Evolutionary conservation across 2,329 filamentous ascomycete species (phyloP), one percentile per base, ranked within the genome.

Genomic region (Alternaria solani): DNA sequence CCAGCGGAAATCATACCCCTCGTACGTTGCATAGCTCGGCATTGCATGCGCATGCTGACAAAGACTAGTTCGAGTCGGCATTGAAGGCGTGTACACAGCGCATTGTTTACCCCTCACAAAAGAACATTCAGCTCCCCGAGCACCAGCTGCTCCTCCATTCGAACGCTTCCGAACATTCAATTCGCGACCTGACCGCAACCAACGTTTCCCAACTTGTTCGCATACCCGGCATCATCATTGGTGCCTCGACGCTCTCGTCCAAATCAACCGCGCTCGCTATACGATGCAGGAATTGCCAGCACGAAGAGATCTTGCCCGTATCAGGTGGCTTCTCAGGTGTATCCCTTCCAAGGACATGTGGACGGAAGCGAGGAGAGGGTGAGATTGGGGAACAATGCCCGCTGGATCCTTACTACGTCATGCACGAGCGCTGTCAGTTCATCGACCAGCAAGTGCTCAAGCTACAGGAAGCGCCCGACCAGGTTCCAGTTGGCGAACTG

Each of bases 401-500:
- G 0, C 81, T 99, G 62, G 95, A 99, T 72, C 95, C 95, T 16
- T 99, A 97, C 81, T 96, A 95, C 72, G 93, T 99, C 58, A 86
- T 95, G 59, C 95, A 99, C 76, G 95, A 99, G 79, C 93, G 91
- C 77, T 97, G 92, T 38, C 88, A 89, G 65, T 99, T 99, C 76
- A 94, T 98, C 72, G 95, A 99, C 74, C 95, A 99, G 79, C 95
- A 99, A 79, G 92, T 99, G 61, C 91, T 99, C 77, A 99, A 99
- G 79, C 87, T 99, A 18, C 95, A 99, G 77, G 95, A 99, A 80
- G 95, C 94, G 0, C 95, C 95, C 1, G 95, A 99, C 74, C 93
- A 98, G 79, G 95, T 99, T 0, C 95, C 95, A 0, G 95, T 99
- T 1, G 95, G 95, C 81, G 95, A 99, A 80, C 83, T 99, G 51